Evolutionary conservation across 805 yeast species (phyloP).

Genomic region (Sugiyamaella smithiae): DNA sequence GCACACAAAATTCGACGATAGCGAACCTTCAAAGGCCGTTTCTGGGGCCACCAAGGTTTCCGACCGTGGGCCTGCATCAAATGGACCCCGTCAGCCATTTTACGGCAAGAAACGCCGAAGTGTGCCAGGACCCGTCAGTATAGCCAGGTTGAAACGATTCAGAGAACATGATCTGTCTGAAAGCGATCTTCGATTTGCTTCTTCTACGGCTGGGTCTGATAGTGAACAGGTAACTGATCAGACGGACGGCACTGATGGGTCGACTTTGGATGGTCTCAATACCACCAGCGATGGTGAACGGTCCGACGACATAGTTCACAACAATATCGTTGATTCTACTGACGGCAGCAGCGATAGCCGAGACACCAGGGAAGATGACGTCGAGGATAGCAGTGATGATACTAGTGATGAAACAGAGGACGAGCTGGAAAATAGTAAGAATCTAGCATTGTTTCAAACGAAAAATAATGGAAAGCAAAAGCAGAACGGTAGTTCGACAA

Average conservation of each 20-base stretch:
- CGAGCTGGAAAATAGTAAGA: not conserved
- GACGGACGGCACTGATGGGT: not conserved
- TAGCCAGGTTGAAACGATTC: constrained; percentile 16
- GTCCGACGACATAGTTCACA: not conserved
- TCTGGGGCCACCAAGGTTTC: too few relatives aligned
- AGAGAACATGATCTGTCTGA: constrained; percentile 12
- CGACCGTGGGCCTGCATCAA: too few relatives aligned
- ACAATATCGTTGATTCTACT: not conserved
- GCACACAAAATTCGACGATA: constrained; percentile 26
- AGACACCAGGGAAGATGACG: not conserved
- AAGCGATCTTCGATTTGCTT: constrained; percentile 15
- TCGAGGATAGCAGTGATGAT: not conserved
- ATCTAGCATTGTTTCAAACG: not conserved
- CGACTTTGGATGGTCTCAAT: too few relatives aligned
- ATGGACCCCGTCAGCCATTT: not conserved
- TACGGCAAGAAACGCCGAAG: constrained; percentile 3
- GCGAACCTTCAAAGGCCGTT: too few relatives aligned
- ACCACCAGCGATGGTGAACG: too few relatives aligned
- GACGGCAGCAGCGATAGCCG: not conserved
- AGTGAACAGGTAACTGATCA: not conserved
- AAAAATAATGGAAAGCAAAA: not conserved
- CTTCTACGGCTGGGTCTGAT: not conserved
- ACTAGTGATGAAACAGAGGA: not conserved
- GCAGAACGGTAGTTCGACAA: not conserved
- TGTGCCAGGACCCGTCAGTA: constrained; percentile 20